A percentile compares a stretch with the other conserved stretches of the same genome.
These are phyloP conservation scores for Morella rubra DNA, from an alignment of 306 rosid species.

Conservation along the genomic window DNA sequence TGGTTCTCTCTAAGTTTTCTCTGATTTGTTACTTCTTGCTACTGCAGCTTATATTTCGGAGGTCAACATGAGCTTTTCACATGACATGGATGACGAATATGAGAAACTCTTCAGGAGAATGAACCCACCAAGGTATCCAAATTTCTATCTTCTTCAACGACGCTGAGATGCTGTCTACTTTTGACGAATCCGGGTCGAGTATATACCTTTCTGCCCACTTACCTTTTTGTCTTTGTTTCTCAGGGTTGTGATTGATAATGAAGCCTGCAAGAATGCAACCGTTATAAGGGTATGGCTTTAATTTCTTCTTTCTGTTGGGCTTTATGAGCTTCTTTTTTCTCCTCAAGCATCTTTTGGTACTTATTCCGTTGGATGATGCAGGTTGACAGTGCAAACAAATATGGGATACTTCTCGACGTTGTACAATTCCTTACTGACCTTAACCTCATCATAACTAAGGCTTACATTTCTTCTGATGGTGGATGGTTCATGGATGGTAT, in stretches of 20 bases:
- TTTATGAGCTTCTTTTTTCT: slow-evolving; percentile 16
- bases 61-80: slow-evolving; percentile 73
- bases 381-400: slow-evolving; percentile 88
- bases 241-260: slow-evolving; percentile 97
- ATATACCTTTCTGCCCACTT: slow-evolving; percentile 26
- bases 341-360: slow-evolving; percentile 15
- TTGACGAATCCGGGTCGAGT: slow-evolving; percentile 14
- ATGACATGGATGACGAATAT: slow-evolving; percentile 84
- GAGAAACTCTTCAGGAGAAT: slow-evolving; percentile 82
- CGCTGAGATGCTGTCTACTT: slow-evolving; percentile 7
- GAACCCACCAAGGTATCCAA: slow-evolving; percentile 79
- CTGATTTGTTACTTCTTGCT: slow-evolving; percentile 45
- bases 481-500: slow-evolving; percentile 99
- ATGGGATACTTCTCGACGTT: slow-evolving; percentile 90
- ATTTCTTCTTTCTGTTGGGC: slow-evolving; percentile 1
- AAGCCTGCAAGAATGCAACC: slow-evolving; percentile 75
- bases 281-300: slow-evolving; percentile 65
- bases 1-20: slow-evolving; percentile 31
- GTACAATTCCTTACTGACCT: slow-evolving; percentile 92
- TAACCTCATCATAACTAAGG: slow-evolving; percentile 72
- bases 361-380: slow-evolving; percentile 28
- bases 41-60: slow-evolving; percentile 57
- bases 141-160: slow-evolving; percentile 23
- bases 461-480: slow-evolving; percentile 93
- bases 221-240: slow-evolving; percentile 12